Evolutionary conservation across 2,329 filamentous ascomycete genomes (phyloP), one percentile per base, ranked within the genome.

Genomic region (Hypoxylon sp.): DNA sequence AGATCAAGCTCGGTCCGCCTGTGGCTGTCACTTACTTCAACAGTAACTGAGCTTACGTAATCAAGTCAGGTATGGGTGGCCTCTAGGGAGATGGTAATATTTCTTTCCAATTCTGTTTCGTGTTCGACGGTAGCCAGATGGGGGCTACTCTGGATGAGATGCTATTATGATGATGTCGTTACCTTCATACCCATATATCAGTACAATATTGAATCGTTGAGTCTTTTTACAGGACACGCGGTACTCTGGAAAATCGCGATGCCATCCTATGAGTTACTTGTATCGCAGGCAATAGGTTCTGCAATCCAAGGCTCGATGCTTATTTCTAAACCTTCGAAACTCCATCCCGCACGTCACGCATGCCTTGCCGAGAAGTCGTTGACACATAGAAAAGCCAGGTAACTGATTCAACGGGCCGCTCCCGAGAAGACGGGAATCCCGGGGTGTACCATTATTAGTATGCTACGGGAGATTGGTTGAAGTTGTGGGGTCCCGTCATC

Each of bases 1-100:
- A 71, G 67, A 71, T 75, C 9, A 72, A 73, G 17, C 72, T 83
- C 17, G 80, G 78, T 0, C 59, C 70, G 14, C 51, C 75, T 11
- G 11, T 83, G 46, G 81, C 80, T 24, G 74, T 74, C 9, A 82
- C 81, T 68, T 83, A 80, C 61, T 82, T 82, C 62, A 68, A 53
- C 22, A 75, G 76, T 42, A 77, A 78, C 60, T 22, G 19, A 22
- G 19, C 19, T 22, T 77, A 73, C 22, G 14, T 14, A 35, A 11
- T 31, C 26, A 33, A 52, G 2, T 37, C 13, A 11, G 33, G 31
- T 24, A 44, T 33, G 44, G n/a, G 8, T 26, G 24, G 14, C 13
- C 17, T 44, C 29, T 24, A 9, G 35, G 35, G 14, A 51, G 47
- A 5, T 19, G 19, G 26, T 33, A 51, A 42, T n/a, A 5, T 59